phyloP scores from a whole-genome alignment of 225 moss, liverwort and hornwort species.

The Polytrichum formosum region DNA sequence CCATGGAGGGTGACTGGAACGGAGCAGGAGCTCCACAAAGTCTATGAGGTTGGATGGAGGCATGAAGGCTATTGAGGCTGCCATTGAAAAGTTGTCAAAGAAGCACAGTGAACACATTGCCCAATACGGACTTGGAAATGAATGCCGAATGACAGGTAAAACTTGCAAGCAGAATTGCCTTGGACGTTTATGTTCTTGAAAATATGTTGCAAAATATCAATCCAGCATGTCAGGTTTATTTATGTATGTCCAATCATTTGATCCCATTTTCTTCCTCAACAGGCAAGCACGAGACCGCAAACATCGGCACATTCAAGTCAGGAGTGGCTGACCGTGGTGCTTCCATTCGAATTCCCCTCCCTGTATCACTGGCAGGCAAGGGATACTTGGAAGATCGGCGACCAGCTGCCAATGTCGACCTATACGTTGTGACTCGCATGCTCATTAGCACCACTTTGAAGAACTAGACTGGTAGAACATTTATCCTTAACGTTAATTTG shows the following conservation, averaged over 20 bases:
- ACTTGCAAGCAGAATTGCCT: background rate
- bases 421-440: slow-evolving; percentile 78
- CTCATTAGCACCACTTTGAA: slow-evolving; percentile 82
- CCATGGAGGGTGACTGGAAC: slow-evolving; percentile 96
- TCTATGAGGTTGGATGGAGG: slow-evolving; percentile 79
- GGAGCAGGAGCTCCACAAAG: slow-evolving; percentile 95
- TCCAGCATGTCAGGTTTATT: background rate
- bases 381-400: slow-evolving; percentile 97
- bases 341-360: slow-evolving; percentile 84
- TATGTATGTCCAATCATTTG: background rate
- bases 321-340: slow-evolving; percentile 97
- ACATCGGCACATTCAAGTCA: slow-evolving; percentile 69
- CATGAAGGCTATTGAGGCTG: slow-evolving; percentile 73
- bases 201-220: background rate
- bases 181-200: background rate
- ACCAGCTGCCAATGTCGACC: slow-evolving; percentile 95
- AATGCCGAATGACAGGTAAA: slow-evolving; percentile 68
- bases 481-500: background rate
- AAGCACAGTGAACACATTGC: slow-evolving; percentile 79
- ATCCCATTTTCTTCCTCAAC: background rate
- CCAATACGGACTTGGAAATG: slow-evolving; percentile 75
- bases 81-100: slow-evolving; percentile 87
- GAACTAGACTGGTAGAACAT: slow-evolving; percentile 21
- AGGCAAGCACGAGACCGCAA: slow-evolving; percentile 89
- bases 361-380: slow-evolving; percentile 78